Evolutionary conservation across 805 yeast genomes (phyloP).

Genomic region (Saturnispora bothae): DNA sequence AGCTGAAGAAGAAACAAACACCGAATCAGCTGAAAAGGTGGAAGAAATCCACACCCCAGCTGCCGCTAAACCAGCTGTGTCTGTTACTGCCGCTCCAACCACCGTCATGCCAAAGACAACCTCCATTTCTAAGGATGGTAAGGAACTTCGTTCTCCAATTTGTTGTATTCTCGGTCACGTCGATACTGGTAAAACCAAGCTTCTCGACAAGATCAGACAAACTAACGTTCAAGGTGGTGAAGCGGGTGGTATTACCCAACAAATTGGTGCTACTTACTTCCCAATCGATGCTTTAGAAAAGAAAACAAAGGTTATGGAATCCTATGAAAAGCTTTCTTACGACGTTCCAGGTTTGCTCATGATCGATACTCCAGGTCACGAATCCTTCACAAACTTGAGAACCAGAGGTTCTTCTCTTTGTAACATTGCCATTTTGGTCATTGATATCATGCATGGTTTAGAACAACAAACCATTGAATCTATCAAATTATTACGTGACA

Average conservation of each 20-base stretch:
- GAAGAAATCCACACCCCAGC: not conserved
- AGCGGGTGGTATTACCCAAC: conserved; percentile 99
- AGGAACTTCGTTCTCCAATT: conserved; percentile 90
- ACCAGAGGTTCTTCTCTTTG: conserved; percentile 98
- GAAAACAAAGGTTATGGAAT: conserved; percentile 86
- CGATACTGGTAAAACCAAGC: conserved; percentile 98
- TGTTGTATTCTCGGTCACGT: conserved; percentile 99
- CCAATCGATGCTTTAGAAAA: conserved; percentile 89
- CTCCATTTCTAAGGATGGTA: conserved; percentile 15
- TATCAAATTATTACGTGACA: conserved; percentile 80
- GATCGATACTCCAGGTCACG: conserved; percentile 99
- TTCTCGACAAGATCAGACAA: conserved; percentile 94
- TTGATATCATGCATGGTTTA: conserved; percentile 98
- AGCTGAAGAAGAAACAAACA: conserved; percentile 13
- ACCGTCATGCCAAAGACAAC: conserved; percentile 17
- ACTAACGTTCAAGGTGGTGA: conserved; percentile 99
- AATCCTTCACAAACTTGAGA: conserved; percentile 94
- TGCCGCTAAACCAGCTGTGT: conserved; percentile 23
- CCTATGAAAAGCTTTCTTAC: conserved; percentile 71
- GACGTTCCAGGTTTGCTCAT: conserved; percentile 96
- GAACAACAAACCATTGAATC: conserved; percentile 98
- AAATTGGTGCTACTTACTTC: conserved; percentile 99
- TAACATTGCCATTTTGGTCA: conserved; percentile 97
- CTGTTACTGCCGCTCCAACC: conserved; percentile 18
- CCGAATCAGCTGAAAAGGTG: conserved; percentile 20